phyloP scores from a whole-genome alignment of 176 grass and related monocot species.

The Elymus sibiricus region DNA sequence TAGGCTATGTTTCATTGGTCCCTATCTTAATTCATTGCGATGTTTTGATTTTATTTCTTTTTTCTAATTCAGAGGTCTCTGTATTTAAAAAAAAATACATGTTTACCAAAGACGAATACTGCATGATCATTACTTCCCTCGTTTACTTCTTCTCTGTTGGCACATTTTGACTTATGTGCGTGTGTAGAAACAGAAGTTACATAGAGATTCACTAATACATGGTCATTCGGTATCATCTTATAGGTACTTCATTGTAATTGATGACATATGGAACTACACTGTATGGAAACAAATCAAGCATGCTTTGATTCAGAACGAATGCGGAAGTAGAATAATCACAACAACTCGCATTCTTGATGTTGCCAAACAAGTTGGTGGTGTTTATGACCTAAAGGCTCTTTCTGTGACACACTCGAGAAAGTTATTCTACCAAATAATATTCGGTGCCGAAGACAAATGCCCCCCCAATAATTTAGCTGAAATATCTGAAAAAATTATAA shows the following conservation, averaged over 20 bases:
- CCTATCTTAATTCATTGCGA: too few relatives aligned
- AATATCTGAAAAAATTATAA: background rate
- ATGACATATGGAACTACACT: constrained; percentile 7
- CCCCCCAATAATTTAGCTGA: background rate
- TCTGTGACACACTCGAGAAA: background rate
- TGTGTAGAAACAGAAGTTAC: background rate
- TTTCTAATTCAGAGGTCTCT: too few relatives aligned
- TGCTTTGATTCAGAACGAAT: background rate
- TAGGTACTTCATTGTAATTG: background rate
- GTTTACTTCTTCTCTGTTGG: too few relatives aligned
- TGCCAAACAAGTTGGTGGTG: background rate
- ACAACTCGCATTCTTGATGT: constrained; percentile 16
- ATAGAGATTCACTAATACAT: background rate
- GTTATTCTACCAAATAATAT: background rate
- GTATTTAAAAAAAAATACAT: too few relatives aligned
- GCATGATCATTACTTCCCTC: too few relatives aligned
- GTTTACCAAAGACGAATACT: too few relatives aligned
- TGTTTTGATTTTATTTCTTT: too few relatives aligned
- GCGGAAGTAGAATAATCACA: background rate
- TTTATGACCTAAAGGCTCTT: background rate
- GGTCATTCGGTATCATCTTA: background rate
- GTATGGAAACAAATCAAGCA: background rate
- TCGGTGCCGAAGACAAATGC: background rate
- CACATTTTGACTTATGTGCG: background rate
- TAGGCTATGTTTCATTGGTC: too few relatives aligned